Percentiles rank a stretch among this genome's conserved stretches.
Conservation (phyloP, 768 basidiomycete species). For the Russula sp. region DNA sequence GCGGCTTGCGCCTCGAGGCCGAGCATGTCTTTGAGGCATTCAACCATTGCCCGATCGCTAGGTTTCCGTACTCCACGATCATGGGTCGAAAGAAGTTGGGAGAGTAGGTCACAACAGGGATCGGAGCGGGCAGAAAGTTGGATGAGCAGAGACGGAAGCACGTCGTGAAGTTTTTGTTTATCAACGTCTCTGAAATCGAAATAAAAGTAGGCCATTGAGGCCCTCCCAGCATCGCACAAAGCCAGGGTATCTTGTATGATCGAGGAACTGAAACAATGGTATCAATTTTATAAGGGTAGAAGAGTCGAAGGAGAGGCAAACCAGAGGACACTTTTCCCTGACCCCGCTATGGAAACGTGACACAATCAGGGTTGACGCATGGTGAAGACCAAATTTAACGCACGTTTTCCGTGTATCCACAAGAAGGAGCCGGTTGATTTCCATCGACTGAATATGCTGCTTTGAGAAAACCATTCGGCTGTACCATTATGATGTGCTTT, state of each 20-base stretch:
- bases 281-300: neutral
- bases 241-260: neutral
- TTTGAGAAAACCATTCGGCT: slow-evolving; percentile 1
- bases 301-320: neutral
- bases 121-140: neutral
- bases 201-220: neutral
- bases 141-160: neutral
- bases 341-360: neutral
- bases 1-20: neutral
- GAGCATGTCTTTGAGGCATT: neutral
- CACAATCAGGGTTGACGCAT: neutral
- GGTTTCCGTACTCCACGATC: neutral
- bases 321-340: neutral
- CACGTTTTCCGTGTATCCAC: slow-evolving; percentile 7
- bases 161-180: neutral
- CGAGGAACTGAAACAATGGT: neutral
- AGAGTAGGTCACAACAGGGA: neutral
- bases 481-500: neutral
- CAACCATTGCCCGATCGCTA: neutral
- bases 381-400: neutral
- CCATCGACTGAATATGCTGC: neutral
- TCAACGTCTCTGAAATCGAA: neutral
- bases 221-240: neutral
- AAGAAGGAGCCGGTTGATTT: neutral
- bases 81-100: neutral